Evolutionary conservation across 129 eudicot species (phyloP), one percentile per base, ranked within the genome.

Genomic region (Flaveria ramosissima): DNA sequence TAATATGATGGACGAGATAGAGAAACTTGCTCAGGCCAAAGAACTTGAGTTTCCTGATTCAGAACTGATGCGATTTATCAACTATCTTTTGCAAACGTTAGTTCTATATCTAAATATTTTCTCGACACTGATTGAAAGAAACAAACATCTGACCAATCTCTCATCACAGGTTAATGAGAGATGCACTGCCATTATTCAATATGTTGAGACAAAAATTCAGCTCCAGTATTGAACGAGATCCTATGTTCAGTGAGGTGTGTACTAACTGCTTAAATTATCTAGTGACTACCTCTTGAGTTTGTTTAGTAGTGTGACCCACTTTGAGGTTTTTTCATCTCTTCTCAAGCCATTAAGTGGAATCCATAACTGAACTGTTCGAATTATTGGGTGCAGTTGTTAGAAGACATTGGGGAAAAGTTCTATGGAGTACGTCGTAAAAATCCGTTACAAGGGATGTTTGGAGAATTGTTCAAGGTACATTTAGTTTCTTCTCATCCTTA

Each of bases 101-200:
- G 96, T 86, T 78, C 10, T 23, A 19, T 57, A 36, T 77, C 42
- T n/a, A 53, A 27, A 19, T 39, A 2, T 24, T 67, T 24, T 41
- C 7, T 23, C 2, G 30, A 70, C 15, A 15, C 39, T 60, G 43
- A 36, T 42, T 3, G 13, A 78, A 27, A 78, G 53, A 70, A 45
- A 45, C 19, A 47, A 62, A 70, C 63, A 17, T 70, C 6, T 57
- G 19, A 61, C 32, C 19, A 7, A 36, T 26, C 32, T 71, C 16
- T 59, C 55, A 65, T 42, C 80, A 83, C 91, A 94, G 98, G 87
- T 79, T 94, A 86, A 78, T 84, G 89, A 89, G 98, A 82, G 98
- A 94, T 80, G 97, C 98, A 71, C 81, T 94, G 85, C 97, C 98
- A 9, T 85, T 94, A 75, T 94, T 94, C 68, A 91, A 88, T 46